Evolutionary conservation across 1,284 basidiomycete species (phyloP), one percentile per base, ranked within the genome.

Genomic region (Rhodotorula sp.): DNA sequence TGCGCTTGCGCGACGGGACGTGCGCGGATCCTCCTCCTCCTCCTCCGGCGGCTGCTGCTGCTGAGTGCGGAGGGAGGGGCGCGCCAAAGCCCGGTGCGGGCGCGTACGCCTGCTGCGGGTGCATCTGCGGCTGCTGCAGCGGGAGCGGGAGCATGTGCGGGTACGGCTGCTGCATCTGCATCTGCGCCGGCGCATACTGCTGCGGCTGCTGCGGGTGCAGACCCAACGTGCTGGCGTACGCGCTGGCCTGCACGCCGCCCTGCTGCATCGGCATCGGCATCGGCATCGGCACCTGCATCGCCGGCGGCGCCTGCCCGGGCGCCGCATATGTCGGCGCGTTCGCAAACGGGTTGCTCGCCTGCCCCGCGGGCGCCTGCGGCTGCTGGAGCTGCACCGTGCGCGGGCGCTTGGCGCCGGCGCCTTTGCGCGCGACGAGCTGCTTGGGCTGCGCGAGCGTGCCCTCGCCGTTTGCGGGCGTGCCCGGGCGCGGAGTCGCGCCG

Each of bases 391-490:
- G 67, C 0, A 72, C 68, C 19, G 62, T 23, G n/a, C 71, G 63
- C 21, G 71, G 67, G 5, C 74, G 68, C 41, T 74, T 75, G 17
- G 77, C 72, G 23, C 68, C 63, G 34, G 76, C 74, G 14, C 77
- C 78, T 52, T 80, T 80, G 60, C 80, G 77, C 42, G 79, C 76
- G 46, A 80, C 74, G 2, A 82, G 78, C 59, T 78, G 72, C 62
- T 80, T 81, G 48, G 77, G 79, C 49, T 71, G 68, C 19, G 46
- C 55, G 12, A 66, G 55, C 3, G 71, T 77, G 66, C 78, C 62
- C 62, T 42, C 65, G 71, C 41, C 34, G 44, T 27, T 27, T 34
- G 34, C 34, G 34, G 34, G 34, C 34, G 34, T 34, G 34, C 12
- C 44, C 41, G 41, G n/a, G n/a, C 21, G 25, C 3, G 57, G 44